phyloP scores from a whole-genome alignment of 2,329 filamentous ascomycete species.

The Raffaelea ambrosiae region DNA sequence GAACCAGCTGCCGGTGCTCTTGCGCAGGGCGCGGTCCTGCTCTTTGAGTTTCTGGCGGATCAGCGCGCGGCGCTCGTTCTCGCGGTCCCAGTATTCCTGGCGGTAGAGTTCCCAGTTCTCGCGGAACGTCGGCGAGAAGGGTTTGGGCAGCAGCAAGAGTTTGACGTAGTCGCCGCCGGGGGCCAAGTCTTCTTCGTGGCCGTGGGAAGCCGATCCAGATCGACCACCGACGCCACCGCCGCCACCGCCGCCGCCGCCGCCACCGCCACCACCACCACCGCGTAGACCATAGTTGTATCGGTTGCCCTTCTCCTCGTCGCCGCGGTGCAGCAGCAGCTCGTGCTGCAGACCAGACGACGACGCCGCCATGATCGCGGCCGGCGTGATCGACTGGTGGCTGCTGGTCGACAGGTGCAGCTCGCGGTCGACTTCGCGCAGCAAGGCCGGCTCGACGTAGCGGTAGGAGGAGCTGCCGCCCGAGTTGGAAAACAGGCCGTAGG shows the following conservation, averaged over 20 bases:
- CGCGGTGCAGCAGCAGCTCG: not conserved
- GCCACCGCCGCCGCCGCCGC: conserved; percentile 46
- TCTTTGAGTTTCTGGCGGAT: conserved; percentile 62
- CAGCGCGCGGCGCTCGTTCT: conserved; percentile 78
- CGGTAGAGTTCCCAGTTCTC: conserved; percentile 97
- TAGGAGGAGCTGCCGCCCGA: conserved; percentile 57
- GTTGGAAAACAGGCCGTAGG: conserved; percentile 63
- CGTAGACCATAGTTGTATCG: conserved; percentile 11
- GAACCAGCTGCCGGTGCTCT: conserved; percentile 62
- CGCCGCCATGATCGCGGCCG: conserved; percentile 9
- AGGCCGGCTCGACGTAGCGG: conserved; percentile 62
- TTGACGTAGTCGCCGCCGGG: conserved; percentile 88
- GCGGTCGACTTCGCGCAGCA: conserved; percentile 52
- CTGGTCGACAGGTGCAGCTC: conserved; percentile 40
- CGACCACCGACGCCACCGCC: conserved; percentile 47
- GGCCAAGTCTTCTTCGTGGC: conserved; percentile 83
- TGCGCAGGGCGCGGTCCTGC: conserved; percentile 58
- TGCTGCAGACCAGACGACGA: not conserved
- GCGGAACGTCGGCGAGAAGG: conserved; percentile 87
- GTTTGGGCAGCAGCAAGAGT: conserved; percentile 82
- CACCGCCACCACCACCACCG: conserved; percentile 14
- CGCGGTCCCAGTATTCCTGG: conserved; percentile 91
- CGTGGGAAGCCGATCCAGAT: no score
- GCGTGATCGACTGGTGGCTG: conserved; percentile 29
- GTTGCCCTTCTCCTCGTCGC: conserved; percentile 14